A percentile compares a stretch with the other conserved stretches of the same genome.
phyloP scores from a whole-genome alignment of 495 filamentous ascomycete species.

The Aspergillus steynii region DNA sequence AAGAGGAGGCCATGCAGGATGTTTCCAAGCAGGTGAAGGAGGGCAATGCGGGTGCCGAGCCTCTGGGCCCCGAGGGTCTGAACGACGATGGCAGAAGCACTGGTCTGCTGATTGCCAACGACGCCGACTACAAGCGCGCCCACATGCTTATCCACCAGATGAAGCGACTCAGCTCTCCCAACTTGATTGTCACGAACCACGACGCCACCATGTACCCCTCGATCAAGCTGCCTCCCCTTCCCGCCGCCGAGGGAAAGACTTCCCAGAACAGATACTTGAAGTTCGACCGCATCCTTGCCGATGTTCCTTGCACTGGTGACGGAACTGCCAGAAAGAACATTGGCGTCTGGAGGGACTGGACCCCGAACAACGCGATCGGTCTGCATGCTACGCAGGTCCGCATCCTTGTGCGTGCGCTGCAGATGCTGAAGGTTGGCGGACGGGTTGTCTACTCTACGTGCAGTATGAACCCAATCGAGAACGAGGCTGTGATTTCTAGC shows the following conservation, averaged over 20 bases:
- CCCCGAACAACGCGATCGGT: conserved; percentile 76
- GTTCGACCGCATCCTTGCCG: conserved; percentile 93
- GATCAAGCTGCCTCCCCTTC: conserved; percentile 65
- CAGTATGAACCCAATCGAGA: conserved; percentile 96
- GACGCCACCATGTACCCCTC: conserved; percentile 95
- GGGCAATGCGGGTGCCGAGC: conserved; percentile 48
- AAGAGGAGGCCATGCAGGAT: conserved; percentile 76
- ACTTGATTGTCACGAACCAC: conserved; percentile 96
- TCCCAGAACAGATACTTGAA: conserved; percentile 74
- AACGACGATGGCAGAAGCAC: conserved; percentile 85
- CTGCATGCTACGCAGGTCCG: conserved; percentile 81
- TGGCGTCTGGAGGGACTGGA: conserved; percentile 94
- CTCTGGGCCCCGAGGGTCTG: conserved; percentile 48
- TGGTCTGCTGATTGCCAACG: conserved; percentile 91
- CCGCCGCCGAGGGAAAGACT: conserved; percentile 48
- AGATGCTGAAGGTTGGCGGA: conserved; percentile 95
- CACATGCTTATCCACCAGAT: conserved; percentile 98
- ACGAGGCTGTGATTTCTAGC: conserved; percentile 85
- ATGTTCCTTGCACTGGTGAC: conserved; percentile 96
- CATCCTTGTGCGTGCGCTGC: conserved; percentile 88
- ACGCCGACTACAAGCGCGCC: conserved; percentile 89
- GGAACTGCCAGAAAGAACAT: conserved; percentile 90
- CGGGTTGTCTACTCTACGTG: conserved; percentile 96
- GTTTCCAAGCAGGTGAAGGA: conserved; percentile 54
- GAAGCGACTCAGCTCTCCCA: conserved; percentile 93